Base-by-base conservation (phyloP, 352 stramenopile genomes). In the Phytophthora citricola region DNA sequence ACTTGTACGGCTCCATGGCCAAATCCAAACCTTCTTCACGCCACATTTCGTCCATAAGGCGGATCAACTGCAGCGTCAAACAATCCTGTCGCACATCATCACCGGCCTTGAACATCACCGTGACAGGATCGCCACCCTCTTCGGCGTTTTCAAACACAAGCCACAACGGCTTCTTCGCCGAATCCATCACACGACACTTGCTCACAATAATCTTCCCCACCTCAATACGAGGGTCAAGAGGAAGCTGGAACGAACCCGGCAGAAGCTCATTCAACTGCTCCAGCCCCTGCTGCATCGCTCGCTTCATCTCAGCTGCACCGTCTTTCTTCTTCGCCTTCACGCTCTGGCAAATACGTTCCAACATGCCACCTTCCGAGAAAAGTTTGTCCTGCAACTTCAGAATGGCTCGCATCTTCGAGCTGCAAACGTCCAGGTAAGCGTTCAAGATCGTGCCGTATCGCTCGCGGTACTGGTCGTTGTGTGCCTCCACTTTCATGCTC, bases 1-100 rank as follows among this genome's bases (percentile, higher is more conserved):
- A 97, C 27, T 90, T 78, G 70, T 98, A 98, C 14, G 90, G 82
- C 62, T 92, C 89, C 77, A 98, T 93, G 4, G 89, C 82, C 20
- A 98, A 63, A 59, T 98, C 91, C 24, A 98, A 64, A 14, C 88
- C 91, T 55, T 97, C 86, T 12, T 94, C 84, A 39, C 91, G 87
- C 92, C 92, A 98, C 73, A 98, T 91, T 51, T 89, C 73, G 52
- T 98, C 89, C 92, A 98, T 97, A 17, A 98, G 53, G 40, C 89
- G 83, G 50, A 98, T 89, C 32, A 98, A 36, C 76, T 98, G 90
- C 36, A 98, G 73, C 14, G 92, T 97, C 54, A 98, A 66, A 55
- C 97, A 95, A 72, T 98, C 94, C 63, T 98, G 94, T n/a, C 94
- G 90, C n/a, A 98, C 80, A 52, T 98, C 94, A 48, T 98, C 94